phyloP scores from a whole-genome alignment of 2,329 filamentous ascomycete species.

The Dactylonectria macrodidyma region DNA sequence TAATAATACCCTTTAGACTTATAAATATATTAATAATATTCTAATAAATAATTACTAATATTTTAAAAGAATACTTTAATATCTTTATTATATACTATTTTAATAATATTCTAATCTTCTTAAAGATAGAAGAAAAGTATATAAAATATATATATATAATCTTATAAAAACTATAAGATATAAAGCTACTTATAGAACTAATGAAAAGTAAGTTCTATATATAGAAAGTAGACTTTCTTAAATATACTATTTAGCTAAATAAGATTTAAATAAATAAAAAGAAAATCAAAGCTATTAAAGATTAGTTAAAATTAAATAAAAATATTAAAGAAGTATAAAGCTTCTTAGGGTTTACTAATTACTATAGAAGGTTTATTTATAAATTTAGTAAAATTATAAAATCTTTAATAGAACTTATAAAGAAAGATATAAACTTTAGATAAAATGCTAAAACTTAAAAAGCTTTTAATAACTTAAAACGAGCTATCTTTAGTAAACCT shows the following conservation, averaged over 20 bases:
- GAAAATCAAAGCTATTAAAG: conserved; percentile 32
- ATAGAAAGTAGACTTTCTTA: conserved; percentile 30
- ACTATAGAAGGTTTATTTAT: conserved; percentile 37
- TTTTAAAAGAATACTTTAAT: conserved; percentile 34
- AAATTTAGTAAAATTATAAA: conserved; percentile 27
- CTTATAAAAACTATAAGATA: conserved; percentile 30
- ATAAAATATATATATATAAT: conserved; percentile 36
- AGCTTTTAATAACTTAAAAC: conserved; percentile 25
- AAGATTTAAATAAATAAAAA: conserved; percentile 32
- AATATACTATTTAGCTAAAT: conserved; percentile 25
- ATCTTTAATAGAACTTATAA: conserved; percentile 24
- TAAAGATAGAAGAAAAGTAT: conserved; percentile 34
- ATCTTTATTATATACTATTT: conserved; percentile 40
- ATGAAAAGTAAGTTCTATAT: conserved; percentile 36
- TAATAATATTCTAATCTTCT: conserved; percentile 42
- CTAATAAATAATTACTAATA: conserved; percentile 40
- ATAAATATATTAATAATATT: conserved; percentile 38
- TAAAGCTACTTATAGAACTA: conserved; percentile 36
- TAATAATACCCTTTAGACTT: conserved; percentile 50
- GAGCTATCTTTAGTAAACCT: not conserved
- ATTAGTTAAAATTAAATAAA: conserved; percentile 2
- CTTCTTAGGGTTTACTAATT: conserved; percentile 37
- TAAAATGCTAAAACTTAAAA: conserved; percentile 5
- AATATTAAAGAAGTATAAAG: conserved; percentile 31
- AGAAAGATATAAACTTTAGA: conserved; percentile 21